A percentile compares a stretch with the other conserved stretches of the same genome.
These are phyloP conservation scores for Diaporthe citriasiana DNA, from an alignment of 2,329 filamentous ascomycete genomes.

Conservation along the genomic window DNA sequence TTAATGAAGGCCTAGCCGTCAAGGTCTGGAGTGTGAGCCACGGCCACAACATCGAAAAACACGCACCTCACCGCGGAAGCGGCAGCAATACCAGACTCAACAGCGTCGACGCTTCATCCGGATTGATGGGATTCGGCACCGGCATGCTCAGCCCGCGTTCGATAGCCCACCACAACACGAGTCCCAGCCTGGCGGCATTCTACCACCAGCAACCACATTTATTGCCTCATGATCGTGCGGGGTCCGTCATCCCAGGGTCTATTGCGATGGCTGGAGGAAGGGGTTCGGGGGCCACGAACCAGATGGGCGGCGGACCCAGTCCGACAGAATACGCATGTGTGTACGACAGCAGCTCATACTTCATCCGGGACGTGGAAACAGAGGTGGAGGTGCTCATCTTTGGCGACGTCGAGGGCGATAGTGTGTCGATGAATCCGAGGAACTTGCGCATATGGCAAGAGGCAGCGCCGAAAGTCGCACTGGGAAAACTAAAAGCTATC, in stretches of 20 bases:
- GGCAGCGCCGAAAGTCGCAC: slow-evolving; percentile 86
- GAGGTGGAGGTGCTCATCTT: slow-evolving; percentile 90
- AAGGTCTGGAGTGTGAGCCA: slow-evolving; percentile 91
- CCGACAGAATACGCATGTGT: slow-evolving; percentile 73
- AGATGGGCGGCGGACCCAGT: slow-evolving; percentile 40
- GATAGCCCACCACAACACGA: slow-evolving; percentile 47
- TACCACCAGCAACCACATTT: slow-evolving; percentile 47
- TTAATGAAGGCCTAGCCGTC: slow-evolving; percentile 90
- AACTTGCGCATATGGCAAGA: slow-evolving; percentile 89
- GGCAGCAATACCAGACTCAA: slow-evolving; percentile 64
- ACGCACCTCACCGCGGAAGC: slow-evolving; percentile 73
- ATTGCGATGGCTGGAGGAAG: slow-evolving; percentile 29
- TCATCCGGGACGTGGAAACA: slow-evolving; percentile 82
- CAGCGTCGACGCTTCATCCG: slow-evolving; percentile 62
- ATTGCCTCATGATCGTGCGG: slow-evolving; percentile 44
- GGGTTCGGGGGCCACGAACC: slow-evolving; percentile 16
- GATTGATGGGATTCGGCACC: slow-evolving; percentile 42
- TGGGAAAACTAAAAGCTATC: slow-evolving; percentile 80
- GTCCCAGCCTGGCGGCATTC: slow-evolving; percentile 43
- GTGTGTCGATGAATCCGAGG: slow-evolving; percentile 83
- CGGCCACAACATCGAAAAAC: slow-evolving; percentile 85
- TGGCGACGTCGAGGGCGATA: slow-evolving; percentile 95
- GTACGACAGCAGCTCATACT: slow-evolving; percentile 92
- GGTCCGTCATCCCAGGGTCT: slow-evolving; percentile 37
- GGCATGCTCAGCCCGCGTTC: slow-evolving; percentile 48